A percentile compares a stretch with the other conserved stretches of the same genome.
Evolutionary conservation across 2,329 filamentous ascomycete species (phyloP).

Genomic region (Fusarium hainanense): DNA sequence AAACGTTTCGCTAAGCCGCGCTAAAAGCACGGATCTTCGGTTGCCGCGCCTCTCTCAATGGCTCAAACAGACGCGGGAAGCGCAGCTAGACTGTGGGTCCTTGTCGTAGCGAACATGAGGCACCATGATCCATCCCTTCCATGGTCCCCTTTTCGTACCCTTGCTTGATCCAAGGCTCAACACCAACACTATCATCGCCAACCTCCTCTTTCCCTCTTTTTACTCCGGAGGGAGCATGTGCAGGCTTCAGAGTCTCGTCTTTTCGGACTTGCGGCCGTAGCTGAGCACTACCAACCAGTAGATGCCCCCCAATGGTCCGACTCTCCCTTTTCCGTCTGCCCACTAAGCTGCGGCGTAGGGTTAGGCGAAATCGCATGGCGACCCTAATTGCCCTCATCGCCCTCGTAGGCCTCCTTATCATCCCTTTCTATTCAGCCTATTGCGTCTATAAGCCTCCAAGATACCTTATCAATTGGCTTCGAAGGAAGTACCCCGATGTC

Average conservation of each 20-base stretch:
- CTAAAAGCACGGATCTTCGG: background rate
- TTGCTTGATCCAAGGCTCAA: conserved; percentile 12
- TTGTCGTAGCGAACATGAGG: conserved; percentile 11
- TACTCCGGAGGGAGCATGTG: conserved; percentile 40
- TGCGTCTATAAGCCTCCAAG: conserved; percentile 83
- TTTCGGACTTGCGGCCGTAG: conserved; percentile 38
- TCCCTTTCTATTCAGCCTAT: conserved; percentile 66
- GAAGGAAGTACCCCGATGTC: conserved; percentile 79
- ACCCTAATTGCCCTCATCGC: conserved; percentile 59
- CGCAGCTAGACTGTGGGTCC: conserved; percentile 8
- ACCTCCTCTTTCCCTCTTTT: conserved; percentile 6
- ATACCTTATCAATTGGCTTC: conserved; percentile 76
- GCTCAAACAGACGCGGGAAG: conserved; percentile 35
- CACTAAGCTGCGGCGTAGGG: conserved; percentile 66
- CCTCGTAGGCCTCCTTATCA: conserved; percentile 51
- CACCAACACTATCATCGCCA: conserved; percentile 27
- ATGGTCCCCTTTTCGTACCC: conserved; percentile 22
- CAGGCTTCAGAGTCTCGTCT: conserved; percentile 33
- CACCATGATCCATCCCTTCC: conserved; percentile 1
- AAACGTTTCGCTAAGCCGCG: conserved; percentile 5
- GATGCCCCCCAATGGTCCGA: conserved; percentile 51
- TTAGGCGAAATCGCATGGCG: conserved; percentile 68
- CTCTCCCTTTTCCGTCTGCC: conserved; percentile 65
- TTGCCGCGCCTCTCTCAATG: conserved; percentile 19
- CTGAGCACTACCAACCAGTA: conserved; percentile 16